Evolutionary conservation across 2,329 filamentous ascomycete species (phyloP), one percentile per base, ranked within the genome.

Genomic region (Paraconiothyrium sp.): DNA sequence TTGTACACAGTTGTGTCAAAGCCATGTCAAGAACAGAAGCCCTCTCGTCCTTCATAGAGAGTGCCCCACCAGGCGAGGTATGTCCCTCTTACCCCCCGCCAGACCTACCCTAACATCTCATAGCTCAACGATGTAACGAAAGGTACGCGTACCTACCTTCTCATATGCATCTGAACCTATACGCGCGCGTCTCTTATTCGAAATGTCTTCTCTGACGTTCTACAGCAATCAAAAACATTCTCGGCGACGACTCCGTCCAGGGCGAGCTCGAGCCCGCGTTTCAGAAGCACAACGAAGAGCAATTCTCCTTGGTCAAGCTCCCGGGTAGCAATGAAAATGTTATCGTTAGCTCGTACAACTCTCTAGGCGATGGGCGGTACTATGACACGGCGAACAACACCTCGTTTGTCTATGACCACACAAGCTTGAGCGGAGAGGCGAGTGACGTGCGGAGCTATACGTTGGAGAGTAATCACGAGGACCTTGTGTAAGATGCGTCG

Each of bases 21-120:
- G 75, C 59, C 61, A 73, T 79, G 72, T 78, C 78, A 51, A 77
- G 76, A 64, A 67, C 72, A 54, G 67, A 72, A 60, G 81, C 81
- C 24, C 77, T 84, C 54, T 77, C 93, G 69, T 90, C 93, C 55
- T 99, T 98, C 79, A 90, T 99, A 68, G 90, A 97, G 83, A 92
- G 93, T 76, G 93, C 95, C 73, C 95, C 95, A 51, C 95, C 95
- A 24, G 95, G 95, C 84, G 95, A 99, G 91, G 94, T 97, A 88
- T 72, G 82, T 79, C 64, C 65, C 62, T 65, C 49, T 13, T 20
- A 54, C 54, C 46, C 48, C 63, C 65, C 54, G 59, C 35, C 61
- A 47, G 52, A 44, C 30, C 58, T 16, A 37, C 58, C 62, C 71
- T 78, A 72, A 76, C 68, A 67, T 34, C 37, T 39, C 61, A 56